These are phyloP conservation scores for Musa schizocarpa DNA, from an alignment of 176 grass and related monocot genomes.

Conservation along the genomic window DNA sequence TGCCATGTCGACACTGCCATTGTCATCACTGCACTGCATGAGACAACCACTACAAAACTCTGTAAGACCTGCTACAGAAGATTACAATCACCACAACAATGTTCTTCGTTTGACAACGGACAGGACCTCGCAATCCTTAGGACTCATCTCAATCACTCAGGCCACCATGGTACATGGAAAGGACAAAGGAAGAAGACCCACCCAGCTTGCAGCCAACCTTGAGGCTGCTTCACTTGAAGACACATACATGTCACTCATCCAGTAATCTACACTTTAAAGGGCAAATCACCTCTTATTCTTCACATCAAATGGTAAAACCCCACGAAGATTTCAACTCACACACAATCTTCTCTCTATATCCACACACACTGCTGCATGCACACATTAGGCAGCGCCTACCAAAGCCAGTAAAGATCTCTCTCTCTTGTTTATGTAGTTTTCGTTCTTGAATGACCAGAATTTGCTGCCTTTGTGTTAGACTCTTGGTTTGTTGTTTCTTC, in stretches of 20 bases:
- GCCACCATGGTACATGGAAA: not conserved
- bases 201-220: not conserved
- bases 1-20: too few relatives aligned
- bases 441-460: not conserved
- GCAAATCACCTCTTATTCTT: slow-evolving; percentile 4
- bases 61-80: not conserved
- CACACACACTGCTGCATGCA: not conserved
- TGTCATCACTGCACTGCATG: too few relatives aligned
- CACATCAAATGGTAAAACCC: not conserved
- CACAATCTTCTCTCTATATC: not conserved
- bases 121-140: too few relatives aligned
- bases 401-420: not conserved
- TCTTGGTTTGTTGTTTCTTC: not conserved
- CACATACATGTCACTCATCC: not conserved
- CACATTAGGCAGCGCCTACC: not conserved
- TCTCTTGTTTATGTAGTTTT: not conserved
- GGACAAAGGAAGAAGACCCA: not conserved
- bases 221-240: slow-evolving; percentile 1
- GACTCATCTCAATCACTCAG: not conserved
- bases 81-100: not conserved
- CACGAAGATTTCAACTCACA: not conserved
- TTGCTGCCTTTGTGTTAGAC: not conserved
- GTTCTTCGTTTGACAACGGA: not conserved
- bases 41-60: not conserved
- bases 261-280: slow-evolving; percentile 1